Evolutionary conservation across 1,284 basidiomycete genomes (phyloP), one percentile per base, ranked within the genome.

Genomic region (Cutaneotrichosporon sp.): DNA sequence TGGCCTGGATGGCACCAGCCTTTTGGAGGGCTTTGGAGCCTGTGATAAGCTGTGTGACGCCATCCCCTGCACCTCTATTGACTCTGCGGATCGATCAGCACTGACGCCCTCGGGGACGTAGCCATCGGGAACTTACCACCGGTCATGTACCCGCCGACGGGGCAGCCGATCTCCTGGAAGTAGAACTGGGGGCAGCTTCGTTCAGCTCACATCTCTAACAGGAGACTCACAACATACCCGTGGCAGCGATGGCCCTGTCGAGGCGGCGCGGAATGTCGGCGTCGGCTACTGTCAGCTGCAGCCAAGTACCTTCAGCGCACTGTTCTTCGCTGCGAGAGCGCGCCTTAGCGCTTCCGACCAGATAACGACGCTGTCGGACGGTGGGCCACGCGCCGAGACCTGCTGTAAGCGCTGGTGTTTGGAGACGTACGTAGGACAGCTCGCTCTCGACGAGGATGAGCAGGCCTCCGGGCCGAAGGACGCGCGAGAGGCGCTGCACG

Each of bases 361-460:
- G 8, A 47, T 64, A 3, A 61, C 42, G 4, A 69, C 42, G 6
- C 56, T 30, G 9, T 50, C 34, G 2, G 61, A 40, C 6, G 61
- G 55, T 21, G 50, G 36, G 16, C 68, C 68, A 2, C 36, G n/a
- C 10, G 60, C 47, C 5, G 61, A 62, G 40, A 65, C 56, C 68
- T 69, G 61, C 9, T 22, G 62, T 68, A 9, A 60, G 62, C 36
- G 4, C 2, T 38, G 34, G 18, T 8, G 14, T 9, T 2, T 4
- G 8, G 10, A 7, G 4, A 58, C 76, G 67, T 47, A 80, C 79
- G 52, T 71, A 77, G 30, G 61, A 63, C 3, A 73, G 64, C 47
- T 78, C 75, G 32, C 63, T 62, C 64, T 81, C 79, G 10, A 76
- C 73, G 21, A 80, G 62, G 2, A 80, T 69, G 26, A 81, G 60